Evolutionary conservation across 192 early-diverging fungal species (phyloP).

Genomic region (Pilobolus umbonatus): DNA sequence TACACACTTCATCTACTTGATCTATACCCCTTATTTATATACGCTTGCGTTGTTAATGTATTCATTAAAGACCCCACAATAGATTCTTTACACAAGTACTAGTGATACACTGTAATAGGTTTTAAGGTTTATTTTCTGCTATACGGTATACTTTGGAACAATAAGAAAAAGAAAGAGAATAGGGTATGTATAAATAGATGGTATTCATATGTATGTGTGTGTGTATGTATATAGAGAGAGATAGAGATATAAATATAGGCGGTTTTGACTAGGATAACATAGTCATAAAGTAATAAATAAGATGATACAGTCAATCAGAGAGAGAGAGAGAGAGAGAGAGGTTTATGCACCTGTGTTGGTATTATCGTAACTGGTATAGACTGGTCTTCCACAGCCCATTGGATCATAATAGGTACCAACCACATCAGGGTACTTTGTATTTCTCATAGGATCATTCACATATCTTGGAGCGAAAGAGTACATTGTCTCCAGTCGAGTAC

Average conservation of each 20-base stretch:
- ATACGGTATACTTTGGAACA: too few species aligned
- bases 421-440: constrained; percentile 15
- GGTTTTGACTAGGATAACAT: neutral
- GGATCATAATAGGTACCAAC: constrained; percentile 23
- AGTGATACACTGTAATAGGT: too few species aligned
- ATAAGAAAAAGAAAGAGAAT: too few species aligned
- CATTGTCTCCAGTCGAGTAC: too few species aligned
- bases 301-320: neutral
- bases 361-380: constrained; percentile 10
- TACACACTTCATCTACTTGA: too few species aligned
- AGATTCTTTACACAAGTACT: too few species aligned
- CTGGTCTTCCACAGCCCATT: constrained; percentile 7
- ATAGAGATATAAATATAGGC: neutral
- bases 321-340: neutral
- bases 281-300: neutral
- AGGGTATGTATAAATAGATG: neutral
- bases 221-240: neutral
- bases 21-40: too few species aligned
- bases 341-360: constrained; percentile 27
- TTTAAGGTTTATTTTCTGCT: too few species aligned
- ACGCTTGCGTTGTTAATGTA: neutral
- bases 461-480: too few species aligned
- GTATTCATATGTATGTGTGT: neutral
- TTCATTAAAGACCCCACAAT: neutral
- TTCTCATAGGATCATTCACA: constrained; percentile 26